These are phyloP conservation scores for Pythium rishiriense DNA, from an alignment of 352 stramenopile species.

Conservation along the genomic window DNA sequence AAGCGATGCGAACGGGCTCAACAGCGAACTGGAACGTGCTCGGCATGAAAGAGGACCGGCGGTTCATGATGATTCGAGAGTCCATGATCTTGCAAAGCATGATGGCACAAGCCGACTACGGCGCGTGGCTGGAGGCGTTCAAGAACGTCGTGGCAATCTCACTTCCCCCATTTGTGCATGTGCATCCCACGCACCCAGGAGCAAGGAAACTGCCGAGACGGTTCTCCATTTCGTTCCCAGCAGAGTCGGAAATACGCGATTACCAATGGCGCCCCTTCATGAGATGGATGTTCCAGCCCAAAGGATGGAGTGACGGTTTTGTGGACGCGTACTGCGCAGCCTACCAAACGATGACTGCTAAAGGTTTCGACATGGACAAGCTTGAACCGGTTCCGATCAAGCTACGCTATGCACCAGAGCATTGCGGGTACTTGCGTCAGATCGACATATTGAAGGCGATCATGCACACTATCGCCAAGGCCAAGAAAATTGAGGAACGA, in stretches of 20 bases:
- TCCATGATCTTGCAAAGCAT: slow-evolving; percentile 2
- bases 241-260: neutral
- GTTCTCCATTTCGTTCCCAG: slow-evolving; percentile 1
- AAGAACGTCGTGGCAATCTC: neutral
- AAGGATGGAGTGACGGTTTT: neutral
- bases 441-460: slow-evolving; percentile 2
- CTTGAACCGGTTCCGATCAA: neutral
- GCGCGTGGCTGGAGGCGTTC: neutral
- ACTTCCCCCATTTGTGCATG: neutral
- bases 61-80: slow-evolving; percentile 1
- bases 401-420: neutral
- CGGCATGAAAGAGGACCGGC: neutral
- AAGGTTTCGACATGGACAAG: neutral
- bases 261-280: neutral
- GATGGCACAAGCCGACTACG: neutral
- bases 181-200: neutral
- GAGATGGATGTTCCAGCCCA: neutral
- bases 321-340: neutral
- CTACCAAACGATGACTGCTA: neutral
- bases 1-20: neutral
- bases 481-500: slow-evolving; percentile 3
- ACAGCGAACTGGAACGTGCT: neutral
- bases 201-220: neutral
- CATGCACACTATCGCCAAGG: neutral
- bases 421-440: slow-evolving; percentile 7